A percentile compares a stretch with the other conserved stretches of the same genome.
These are phyloP conservation scores for Pleurotus sapidus DNA, from an alignment of 768 basidiomycete genomes.

Conservation along the genomic window DNA sequence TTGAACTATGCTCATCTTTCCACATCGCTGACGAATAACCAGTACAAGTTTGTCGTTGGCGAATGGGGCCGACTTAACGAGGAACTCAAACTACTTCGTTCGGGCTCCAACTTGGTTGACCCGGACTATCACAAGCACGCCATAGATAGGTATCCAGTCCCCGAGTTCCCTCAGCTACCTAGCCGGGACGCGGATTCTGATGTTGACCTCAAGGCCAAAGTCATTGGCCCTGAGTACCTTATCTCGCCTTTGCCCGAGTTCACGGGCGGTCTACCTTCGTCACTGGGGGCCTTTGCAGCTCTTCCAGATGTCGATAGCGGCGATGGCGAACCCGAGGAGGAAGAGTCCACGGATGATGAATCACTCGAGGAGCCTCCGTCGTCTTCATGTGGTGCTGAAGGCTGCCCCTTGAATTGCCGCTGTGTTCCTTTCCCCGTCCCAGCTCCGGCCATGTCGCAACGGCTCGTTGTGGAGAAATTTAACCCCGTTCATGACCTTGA, in stretches of 20 bases:
- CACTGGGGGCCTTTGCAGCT: conserved; percentile 24
- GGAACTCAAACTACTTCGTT: background rate
- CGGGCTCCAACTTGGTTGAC: background rate
- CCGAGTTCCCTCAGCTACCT: conserved; percentile 3
- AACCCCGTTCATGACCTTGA: background rate
- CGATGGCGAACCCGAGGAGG: conserved; percentile 1
- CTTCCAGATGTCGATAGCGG: conserved; percentile 35
- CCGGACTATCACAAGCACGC: background rate
- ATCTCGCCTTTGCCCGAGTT: conserved; percentile 45
- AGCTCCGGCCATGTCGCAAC: conserved; percentile 7
- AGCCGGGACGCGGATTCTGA: conserved; percentile 7
- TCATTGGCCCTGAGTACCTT: background rate
- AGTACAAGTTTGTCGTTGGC: conserved; percentile 32
- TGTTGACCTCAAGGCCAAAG: background rate
- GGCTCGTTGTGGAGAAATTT: background rate
- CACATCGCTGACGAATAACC: background rate
- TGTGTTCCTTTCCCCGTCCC: conserved; percentile 1
- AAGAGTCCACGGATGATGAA: conserved; percentile 8
- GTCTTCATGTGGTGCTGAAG: conserved; percentile 15
- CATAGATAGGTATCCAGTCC: conserved; percentile 6
- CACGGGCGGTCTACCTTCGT: conserved; percentile 28
- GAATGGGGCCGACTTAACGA: conserved; percentile 27
- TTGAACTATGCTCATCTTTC: no score
- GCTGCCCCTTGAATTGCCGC: conserved; percentile 14
- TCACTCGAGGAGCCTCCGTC: background rate